Evolutionary conservation across 768 basidiomycete species (phyloP), one percentile per base, ranked within the genome.

Genomic region (Lentinula edodes): DNA sequence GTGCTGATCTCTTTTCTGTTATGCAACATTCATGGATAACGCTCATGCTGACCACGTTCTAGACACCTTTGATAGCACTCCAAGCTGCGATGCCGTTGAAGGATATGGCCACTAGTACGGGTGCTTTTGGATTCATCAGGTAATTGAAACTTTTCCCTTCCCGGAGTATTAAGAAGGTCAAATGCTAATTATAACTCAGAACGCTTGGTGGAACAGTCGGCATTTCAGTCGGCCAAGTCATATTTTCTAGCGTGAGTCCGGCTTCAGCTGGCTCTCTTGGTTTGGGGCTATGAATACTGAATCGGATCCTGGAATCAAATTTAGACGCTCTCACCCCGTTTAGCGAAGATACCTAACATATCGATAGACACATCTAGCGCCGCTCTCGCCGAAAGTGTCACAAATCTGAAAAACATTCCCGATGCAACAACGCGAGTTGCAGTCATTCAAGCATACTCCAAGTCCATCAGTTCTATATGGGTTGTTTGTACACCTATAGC

Each of bases 31-130:
- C 28, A 28, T 28, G 28, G 28, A 28, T 3, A 9, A 6, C 16
- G 42, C 28, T 6, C 34, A n/a, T 32, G 20, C 89, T 76, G 83
- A 86, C 75, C 68, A 75, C 34, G 13, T 36, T 61, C 2, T 38
- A 63, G 62, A 52, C 48, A 75, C 90, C 90, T 0, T 72, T 91
- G 6, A 84, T 92, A 55, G 89, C 80, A 13, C 73, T 94, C 13
- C 92, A 94, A 73, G 90, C 91, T 1, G 87, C 91, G 0, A 95
- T 95, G 91, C 93, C 93, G 0, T 67, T 91, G 15, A 87, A 85
- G 66, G 90, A 93, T 64, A 91, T 93, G 90, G 90, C 91, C 2
- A 91, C 91, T 1, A 85, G 84, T 58, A 91, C 91, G 0, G 76
- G 82, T 0, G 84, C 85, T 0, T 89, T 88, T 67, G 82, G 83